A percentile compares a stretch with the other conserved stretches of the same genome.
phyloP scores from a whole-genome alignment of 75 land plant species.

The Pinus tabuliformis region DNA sequence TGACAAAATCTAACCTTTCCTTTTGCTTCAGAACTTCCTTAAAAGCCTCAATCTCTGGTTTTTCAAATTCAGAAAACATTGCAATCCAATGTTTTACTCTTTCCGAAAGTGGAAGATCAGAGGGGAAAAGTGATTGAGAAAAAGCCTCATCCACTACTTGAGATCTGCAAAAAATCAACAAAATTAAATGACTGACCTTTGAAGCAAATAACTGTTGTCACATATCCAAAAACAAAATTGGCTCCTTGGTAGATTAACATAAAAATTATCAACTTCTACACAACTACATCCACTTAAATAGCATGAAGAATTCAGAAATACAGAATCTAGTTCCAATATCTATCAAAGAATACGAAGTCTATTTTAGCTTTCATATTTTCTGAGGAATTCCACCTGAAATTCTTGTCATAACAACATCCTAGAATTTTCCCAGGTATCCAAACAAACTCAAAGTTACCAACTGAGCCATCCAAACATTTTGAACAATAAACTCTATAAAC shows the following conservation, averaged over 20 bases:
- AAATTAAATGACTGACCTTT: not conserved
- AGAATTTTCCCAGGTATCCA: slow-evolving; percentile 81
- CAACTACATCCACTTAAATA: not conserved
- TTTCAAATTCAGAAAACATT: slow-evolving; percentile 55
- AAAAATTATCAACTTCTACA: not conserved
- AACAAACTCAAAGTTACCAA: slow-evolving; percentile 26
- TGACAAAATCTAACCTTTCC: slow-evolving; percentile 44
- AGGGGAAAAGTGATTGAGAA: slow-evolving; percentile 40
- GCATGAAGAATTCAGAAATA: not conserved
- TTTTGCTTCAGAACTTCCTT: slow-evolving; percentile 66
- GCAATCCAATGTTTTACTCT: slow-evolving; percentile 59
- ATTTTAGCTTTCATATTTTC: not conserved
- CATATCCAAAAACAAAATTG: not conserved
- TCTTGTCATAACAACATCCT: slow-evolving; percentile 68
- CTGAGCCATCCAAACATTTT: slow-evolving; percentile 23
- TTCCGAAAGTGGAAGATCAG: slow-evolving; percentile 43
- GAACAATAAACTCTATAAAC: slow-evolving; percentile 39
- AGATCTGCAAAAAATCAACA: slow-evolving; percentile 39
- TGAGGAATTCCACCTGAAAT: slow-evolving; percentile 44
- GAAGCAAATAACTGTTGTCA: not conserved
- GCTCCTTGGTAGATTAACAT: not conserved
- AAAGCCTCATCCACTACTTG: slow-evolving; percentile 52
- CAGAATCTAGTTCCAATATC: not conserved
- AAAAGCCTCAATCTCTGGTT: slow-evolving; percentile 62
- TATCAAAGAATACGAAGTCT: not conserved